Conservation (phyloP, 805 yeast genomes). For the Hermanozyma aechmeae region DNA sequence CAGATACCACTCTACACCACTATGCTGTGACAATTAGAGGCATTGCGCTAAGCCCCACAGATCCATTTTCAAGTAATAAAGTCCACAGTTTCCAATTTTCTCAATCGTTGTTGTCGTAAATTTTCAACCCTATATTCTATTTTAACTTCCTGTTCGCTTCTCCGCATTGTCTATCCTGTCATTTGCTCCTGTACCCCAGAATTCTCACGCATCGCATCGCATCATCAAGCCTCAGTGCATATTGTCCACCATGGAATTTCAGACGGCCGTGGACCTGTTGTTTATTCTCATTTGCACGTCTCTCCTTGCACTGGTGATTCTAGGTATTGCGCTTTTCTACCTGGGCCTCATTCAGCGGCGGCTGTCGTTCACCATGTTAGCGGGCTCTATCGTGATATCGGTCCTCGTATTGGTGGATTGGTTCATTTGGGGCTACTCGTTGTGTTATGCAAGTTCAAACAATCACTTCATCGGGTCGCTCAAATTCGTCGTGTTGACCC, state of each 20-base stretch:
- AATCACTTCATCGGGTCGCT: conserved; percentile 27
- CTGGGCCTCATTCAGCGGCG: conserved; percentile 35
- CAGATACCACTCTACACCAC: too few species aligned
- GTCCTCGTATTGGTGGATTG: conserved; percentile 30
- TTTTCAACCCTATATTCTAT: too few species aligned
- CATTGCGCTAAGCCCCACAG: too few species aligned
- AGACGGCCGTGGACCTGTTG: conserved; percentile 15
- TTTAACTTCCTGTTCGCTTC: too few species aligned
- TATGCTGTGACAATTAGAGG: too few species aligned
- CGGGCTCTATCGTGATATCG: conserved; percentile 21
- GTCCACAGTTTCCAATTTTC: too few species aligned
- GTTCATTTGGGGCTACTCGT: conserved; percentile 37
- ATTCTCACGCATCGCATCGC: too few species aligned
- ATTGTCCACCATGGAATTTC: conserved; percentile 3
- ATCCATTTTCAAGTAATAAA: too few species aligned
- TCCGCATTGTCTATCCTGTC: too few species aligned
- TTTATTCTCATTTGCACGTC: conserved; percentile 28
- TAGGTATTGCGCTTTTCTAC: conserved; percentile 31
- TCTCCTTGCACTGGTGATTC: conserved; percentile 19
- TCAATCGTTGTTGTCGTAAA: too few species aligned
- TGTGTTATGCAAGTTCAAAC: conserved; percentile 25
- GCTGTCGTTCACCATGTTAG: conserved; percentile 31
- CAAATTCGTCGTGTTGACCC: conserved; percentile 16
- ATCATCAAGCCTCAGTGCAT: too few species aligned
- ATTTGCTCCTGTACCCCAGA: too few species aligned